Conservation (phyloP, 225 moss, liverwort and hornwort genomes). For the Pseudoscleropodium purum region DNA sequence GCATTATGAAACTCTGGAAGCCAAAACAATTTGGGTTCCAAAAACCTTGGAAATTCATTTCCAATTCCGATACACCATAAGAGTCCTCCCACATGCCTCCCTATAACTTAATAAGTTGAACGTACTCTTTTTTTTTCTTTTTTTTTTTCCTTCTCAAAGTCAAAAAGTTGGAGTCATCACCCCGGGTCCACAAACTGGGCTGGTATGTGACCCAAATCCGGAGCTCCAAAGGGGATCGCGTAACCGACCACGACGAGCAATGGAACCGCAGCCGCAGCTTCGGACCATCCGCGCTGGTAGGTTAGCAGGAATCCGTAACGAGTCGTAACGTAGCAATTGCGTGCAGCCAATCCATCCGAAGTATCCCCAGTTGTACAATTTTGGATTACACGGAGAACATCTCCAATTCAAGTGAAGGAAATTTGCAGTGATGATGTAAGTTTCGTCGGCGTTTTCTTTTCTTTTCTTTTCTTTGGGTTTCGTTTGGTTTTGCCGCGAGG, state of each 20-base stretch:
- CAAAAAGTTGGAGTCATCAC: background rate
- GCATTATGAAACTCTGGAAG: background rate
- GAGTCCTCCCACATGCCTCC: background rate
- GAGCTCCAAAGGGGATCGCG: background rate
- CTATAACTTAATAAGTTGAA: too few species aligned
- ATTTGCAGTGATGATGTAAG: background rate
- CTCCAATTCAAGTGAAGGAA: background rate
- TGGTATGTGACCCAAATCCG: background rate
- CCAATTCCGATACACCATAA: background rate
- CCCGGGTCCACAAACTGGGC: background rate
- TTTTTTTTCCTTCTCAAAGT: background rate
- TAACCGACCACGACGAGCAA: background rate
- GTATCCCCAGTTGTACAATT: background rate
- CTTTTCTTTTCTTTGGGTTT: background rate
- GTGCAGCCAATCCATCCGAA: too few species aligned
- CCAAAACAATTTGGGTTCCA: fast-evolving
- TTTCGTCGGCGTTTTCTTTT: background rate
- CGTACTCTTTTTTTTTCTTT: fast-evolving
- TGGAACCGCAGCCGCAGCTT: background rate
- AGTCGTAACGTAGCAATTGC: too few species aligned
- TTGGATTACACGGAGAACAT: background rate
- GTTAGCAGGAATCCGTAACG: background rate
- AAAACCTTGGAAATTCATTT: background rate
- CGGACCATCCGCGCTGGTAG: background rate
- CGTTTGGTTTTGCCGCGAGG: background rate